Base-by-base conservation (phyloP, 1,139 yeast genomes). In the Torulaspora globosa region DNA sequence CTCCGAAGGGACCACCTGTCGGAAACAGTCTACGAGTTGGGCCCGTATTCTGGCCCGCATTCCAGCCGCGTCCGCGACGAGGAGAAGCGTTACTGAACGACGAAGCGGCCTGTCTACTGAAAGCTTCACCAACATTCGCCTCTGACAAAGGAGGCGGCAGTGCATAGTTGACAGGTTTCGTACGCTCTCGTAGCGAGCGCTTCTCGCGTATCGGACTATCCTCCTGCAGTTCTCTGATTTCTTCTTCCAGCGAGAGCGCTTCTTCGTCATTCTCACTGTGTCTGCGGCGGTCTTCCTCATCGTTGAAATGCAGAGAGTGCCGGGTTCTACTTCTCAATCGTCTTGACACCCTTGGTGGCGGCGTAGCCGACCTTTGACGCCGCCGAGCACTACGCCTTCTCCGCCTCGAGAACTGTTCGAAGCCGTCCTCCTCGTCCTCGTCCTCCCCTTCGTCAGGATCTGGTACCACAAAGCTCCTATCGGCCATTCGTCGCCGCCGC, bases 1-100 rank as follows among this genome's bases (percentile, higher is more conserved):
- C 97, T 23, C 96, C 96, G 71, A 92, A 92, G 2, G 97, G 96
- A 0, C 97, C 96, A n/a, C 89, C 87, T 0, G 96, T 88, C n/a
- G 96, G 95, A 58, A 84, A 87, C 38, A 88, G 68, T 36, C 92
- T 75, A 58, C 85, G 75, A 41, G 84, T 65, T 5, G 74, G 73
- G 3, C 67, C 69, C 18, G 50, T 49, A 41, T 60, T 54, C 21
- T 56, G 56, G 16, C 61, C 53, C 3, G 56, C 48, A 12, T 55
- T 57, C 24, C 61, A 58, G 18, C 59, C 54, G 59, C 74, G 59
- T 62, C 74, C 49, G n/a, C 59, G 51, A 18, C 58, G 51, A 11
- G 61, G 58, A 2, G 61, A 59, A 45, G 66, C 29, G 61, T 69
- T 28, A 59, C 66, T 15, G 50, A 51, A 37, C 48, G 64, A 41